A percentile compares a stretch with the other conserved stretches of the same genome.
Conservation (phyloP, 805 yeast species). For the Kockiozyma suomiensis region DNA sequence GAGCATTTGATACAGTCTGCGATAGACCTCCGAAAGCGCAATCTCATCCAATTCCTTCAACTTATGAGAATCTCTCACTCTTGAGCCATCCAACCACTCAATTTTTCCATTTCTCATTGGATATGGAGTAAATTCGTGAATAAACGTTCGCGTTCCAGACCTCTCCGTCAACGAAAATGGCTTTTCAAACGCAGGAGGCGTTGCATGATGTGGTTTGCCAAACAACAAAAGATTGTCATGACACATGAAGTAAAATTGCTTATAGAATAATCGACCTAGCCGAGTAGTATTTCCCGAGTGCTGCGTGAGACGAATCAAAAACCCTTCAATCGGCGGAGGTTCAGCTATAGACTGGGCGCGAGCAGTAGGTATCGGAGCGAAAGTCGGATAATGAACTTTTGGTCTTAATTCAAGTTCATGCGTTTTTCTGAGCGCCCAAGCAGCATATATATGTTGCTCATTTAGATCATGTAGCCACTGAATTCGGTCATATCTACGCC, state of each 20-base stretch:
- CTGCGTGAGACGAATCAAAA: slow-evolving; percentile 59
- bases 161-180: slow-evolving; percentile 23
- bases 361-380: slow-evolving; percentile 17
- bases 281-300: slow-evolving; percentile 49
- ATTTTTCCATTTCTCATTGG: slow-evolving; percentile 57
- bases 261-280: slow-evolving; percentile 50
- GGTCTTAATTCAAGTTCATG: slow-evolving; percentile 65
- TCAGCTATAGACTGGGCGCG: slow-evolving; percentile 46
- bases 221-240: slow-evolving; percentile 63
- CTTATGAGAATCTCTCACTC: slow-evolving; percentile 44
- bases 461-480: slow-evolving; percentile 64
- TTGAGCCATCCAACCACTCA: slow-evolving; percentile 55
- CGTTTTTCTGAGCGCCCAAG: slow-evolving; percentile 49
- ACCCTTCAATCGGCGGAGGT: slow-evolving; percentile 84
- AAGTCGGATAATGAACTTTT: slow-evolving; percentile 38
- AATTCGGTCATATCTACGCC: slow-evolving; percentile 70
- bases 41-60: slow-evolving; percentile 54
- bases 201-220: slow-evolving; percentile 55
- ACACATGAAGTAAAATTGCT: slow-evolving; percentile 65
- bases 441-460: slow-evolving; percentile 48
- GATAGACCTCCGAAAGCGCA: slow-evolving; percentile 67
- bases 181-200: slow-evolving; percentile 52
- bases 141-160: slow-evolving; percentile 19
- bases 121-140: slow-evolving; percentile 57
- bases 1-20: slow-evolving; percentile 59